Percentiles rank a stretch among this genome's conserved stretches.
phyloP scores from a whole-genome alignment of 495 filamentous ascomycete genomes.

The Stereocaulon alpinum region DNA sequence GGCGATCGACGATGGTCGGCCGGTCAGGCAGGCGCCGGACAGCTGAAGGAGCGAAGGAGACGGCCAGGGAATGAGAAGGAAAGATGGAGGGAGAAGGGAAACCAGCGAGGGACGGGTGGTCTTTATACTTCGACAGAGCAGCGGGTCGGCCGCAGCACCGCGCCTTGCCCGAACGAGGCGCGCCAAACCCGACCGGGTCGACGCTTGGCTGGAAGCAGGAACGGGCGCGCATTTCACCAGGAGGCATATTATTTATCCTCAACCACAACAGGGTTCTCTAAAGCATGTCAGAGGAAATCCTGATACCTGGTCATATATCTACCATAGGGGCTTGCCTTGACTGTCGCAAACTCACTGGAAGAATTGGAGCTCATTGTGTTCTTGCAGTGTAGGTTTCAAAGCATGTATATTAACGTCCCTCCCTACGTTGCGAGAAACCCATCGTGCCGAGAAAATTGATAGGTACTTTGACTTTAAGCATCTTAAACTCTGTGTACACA shows the following conservation, averaged over 20 bases:
- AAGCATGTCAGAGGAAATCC: too few species aligned
- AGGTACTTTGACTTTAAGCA: background rate
- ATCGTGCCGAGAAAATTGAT: background rate
- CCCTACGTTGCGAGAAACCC: background rate
- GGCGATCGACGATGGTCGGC: background rate
- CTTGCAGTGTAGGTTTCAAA: too few species aligned
- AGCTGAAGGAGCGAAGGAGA: background rate
- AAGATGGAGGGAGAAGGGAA: background rate
- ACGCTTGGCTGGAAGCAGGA: background rate
- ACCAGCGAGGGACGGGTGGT: background rate
- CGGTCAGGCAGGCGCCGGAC: too few species aligned
- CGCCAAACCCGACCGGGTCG: background rate
- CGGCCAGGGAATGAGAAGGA: background rate
- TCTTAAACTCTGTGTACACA: too few species aligned
- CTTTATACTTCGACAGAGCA: background rate
- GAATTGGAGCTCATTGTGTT: too few species aligned
- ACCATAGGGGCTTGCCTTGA: too few species aligned
- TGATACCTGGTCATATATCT: too few species aligned
- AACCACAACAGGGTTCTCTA: too few species aligned
- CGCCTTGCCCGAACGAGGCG: background rate
- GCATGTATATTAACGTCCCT: too few species aligned
- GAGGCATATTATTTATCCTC: too few species aligned
- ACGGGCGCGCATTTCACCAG: background rate
- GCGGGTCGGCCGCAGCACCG: background rate
- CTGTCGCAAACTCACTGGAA: too few species aligned